These are phyloP conservation scores for Globisporangium nagaii DNA, from an alignment of 352 stramenopile species.

Conservation along the genomic window DNA sequence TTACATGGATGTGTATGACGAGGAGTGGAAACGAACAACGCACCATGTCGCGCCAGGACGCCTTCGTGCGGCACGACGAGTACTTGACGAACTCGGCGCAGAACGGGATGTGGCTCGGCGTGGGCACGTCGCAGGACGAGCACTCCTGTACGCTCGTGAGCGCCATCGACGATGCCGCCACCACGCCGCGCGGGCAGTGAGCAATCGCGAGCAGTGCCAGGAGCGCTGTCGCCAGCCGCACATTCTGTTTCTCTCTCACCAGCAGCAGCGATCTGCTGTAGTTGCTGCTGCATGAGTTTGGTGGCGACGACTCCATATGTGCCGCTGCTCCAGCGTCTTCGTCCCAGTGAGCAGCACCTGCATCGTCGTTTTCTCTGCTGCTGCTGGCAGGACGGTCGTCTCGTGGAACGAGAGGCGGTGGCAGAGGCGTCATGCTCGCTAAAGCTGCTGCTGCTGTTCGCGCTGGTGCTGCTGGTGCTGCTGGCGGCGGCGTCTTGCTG, in stretches of 20 bases:
- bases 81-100: slow-evolving; percentile 44
- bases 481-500: not conserved
- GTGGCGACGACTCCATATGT: not conserved
- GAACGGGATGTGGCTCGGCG: slow-evolving; percentile 38
- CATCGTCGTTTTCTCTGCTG: not conserved
- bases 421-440: not conserved
- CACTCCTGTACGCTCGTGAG: slow-evolving; percentile 23
- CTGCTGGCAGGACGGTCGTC: not conserved
- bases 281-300: not conserved
- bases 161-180: not conserved
- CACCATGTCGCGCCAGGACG: slow-evolving; percentile 52
- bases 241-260: no score
- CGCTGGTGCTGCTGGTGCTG: not conserved
- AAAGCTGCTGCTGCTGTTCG: not conserved
- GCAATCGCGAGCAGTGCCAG: no score
- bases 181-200: not conserved
- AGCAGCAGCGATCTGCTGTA: not conserved
- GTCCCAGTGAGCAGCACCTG: not conserved
- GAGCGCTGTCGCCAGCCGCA: not conserved
- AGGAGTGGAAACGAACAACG: not conserved
- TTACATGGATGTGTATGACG: not conserved
- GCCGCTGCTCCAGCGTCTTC: not conserved
- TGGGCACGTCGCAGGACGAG: slow-evolving; percentile 50
- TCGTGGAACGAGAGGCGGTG: not conserved
- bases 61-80: slow-evolving; percentile 41